Evolutionary conservation across 352 stramenopile genomes (phyloP).

Genomic region (Pythium catenulatum): DNA sequence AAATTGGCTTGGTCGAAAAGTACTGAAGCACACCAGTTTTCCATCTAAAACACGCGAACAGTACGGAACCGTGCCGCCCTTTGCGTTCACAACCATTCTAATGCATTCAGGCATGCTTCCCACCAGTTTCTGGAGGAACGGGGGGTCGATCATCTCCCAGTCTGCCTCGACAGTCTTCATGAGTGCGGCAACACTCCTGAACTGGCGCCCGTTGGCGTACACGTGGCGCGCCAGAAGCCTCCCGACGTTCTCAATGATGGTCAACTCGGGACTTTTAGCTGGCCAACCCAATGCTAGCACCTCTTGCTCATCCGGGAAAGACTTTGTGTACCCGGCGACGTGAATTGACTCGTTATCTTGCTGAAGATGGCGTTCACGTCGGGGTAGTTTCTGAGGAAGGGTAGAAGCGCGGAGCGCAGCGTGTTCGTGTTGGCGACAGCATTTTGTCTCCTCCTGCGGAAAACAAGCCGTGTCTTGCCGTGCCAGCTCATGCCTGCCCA

Average conservation of each 20-base stretch:
- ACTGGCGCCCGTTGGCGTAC: conserved; percentile 27
- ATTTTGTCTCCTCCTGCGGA: neutral
- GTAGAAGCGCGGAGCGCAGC: neutral
- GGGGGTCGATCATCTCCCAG: no score
- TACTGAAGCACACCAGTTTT: no score
- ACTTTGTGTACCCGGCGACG: neutral
- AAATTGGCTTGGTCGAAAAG: no score
- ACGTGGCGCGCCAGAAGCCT: neutral
- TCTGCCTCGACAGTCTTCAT: neutral
- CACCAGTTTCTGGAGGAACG: no score
- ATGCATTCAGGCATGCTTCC: no score
- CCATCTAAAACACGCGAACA: no score
- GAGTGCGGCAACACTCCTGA: neutral
- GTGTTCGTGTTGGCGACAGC: neutral
- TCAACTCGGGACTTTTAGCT: conserved; percentile 20
- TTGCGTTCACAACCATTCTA: no score
- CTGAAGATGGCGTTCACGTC: no score
- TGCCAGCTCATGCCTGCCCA: neutral
- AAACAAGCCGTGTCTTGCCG: neutral
- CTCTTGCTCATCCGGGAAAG: neutral
- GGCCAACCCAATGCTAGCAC: conserved; percentile 10
- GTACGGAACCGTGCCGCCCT: no score
- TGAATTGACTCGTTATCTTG: neutral
- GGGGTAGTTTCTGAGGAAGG: no score
- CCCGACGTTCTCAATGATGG: conserved; percentile 41